Evolutionary conservation across 768 basidiomycete genomes (phyloP), one percentile per base, ranked within the genome.

Genomic region (Tulasnella sp.): DNA sequence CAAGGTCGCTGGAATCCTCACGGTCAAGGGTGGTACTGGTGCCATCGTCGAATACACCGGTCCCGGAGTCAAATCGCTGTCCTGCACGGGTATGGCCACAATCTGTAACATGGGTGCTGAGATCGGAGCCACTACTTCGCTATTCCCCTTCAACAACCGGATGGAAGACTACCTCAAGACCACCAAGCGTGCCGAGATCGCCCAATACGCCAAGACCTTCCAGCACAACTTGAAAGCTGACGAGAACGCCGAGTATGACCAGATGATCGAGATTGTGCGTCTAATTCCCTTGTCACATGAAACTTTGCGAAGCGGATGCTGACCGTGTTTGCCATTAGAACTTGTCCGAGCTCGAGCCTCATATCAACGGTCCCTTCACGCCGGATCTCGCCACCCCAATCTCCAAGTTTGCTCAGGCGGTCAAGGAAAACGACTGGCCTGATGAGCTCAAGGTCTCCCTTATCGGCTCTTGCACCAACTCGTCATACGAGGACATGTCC

Each of bases 31-130:
- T 69, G 95, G 95, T 68, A 99, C 95, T 67, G 95, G 95, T 66
- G 93, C 95, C 58, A 97, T 99, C 68, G 91, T 99, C 66, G 95
- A 99, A 72, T 99, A 99, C 78, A 84, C 78, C 66, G 95, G 95
- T 64, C 73, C 92, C 68, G 95, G 95, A 79, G 87, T 98, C 63
- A 87, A 95, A 70, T 91, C 91, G 32, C 81, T 99, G 62, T 96
- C 93, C 50, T 91, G 88, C 81, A 99, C 95, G 50, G 95, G 95
- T 73, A 96, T 98, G 94, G 95, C 91, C 54, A 98, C 95, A 21
- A 95, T 99, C 68, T 97, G 95, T 74, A 99, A 97, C 83, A 99
- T 98, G 95, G 95, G 95, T 79, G 95, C 95, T 66, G 95, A 99
- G 75, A 97, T 98, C 68, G 95, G 95, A 71, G 96, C 96, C 38